Conservation (phyloP, 495 filamentous ascomycete genomes). For the Talaromyces wortmannii region DNA sequence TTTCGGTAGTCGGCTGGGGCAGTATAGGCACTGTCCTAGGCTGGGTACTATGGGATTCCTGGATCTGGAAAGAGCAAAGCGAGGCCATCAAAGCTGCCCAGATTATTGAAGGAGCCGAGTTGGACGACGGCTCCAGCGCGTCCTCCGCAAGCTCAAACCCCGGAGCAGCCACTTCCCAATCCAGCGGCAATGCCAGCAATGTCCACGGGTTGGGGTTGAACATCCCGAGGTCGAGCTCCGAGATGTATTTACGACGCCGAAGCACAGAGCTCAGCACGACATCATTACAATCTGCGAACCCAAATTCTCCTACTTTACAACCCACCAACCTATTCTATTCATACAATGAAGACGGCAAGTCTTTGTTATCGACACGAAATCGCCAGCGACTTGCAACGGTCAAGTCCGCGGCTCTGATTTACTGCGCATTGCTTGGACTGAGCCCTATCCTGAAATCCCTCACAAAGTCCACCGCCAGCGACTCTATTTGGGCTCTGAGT, state of each 20-base stretch:
- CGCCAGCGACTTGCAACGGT: constrained; percentile 63
- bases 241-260: constrained; percentile 15
- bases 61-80: constrained; percentile 61
- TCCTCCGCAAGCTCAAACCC: constrained; percentile 33
- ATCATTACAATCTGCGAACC: constrained; percentile 1
- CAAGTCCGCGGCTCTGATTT: constrained; percentile 92
- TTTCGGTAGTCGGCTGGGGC: constrained; percentile 78
- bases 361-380: constrained; percentile 49
- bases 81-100: constrained; percentile 26
- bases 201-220: constrained; percentile 43
- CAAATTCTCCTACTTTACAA: background rate
- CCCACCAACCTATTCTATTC: background rate
- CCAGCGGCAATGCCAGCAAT: constrained; percentile 19
- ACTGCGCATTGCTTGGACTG: constrained; percentile 81
- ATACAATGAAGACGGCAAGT: constrained; percentile 11
- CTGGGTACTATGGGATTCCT: constrained; percentile 87
- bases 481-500: constrained; percentile 95
- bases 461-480: constrained; percentile 79
- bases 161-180: constrained; percentile 11
- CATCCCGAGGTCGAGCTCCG: constrained; percentile 21
- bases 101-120: constrained; percentile 26
- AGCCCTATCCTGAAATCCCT: constrained; percentile 93
- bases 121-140: constrained; percentile 38
- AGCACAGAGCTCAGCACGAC: constrained; percentile 12
- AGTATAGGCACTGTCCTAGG: constrained; percentile 78